These are phyloP conservation scores for Cordyceps pruinosa DNA, from an alignment of 2,329 filamentous ascomycete species.

Conservation along the genomic window DNA sequence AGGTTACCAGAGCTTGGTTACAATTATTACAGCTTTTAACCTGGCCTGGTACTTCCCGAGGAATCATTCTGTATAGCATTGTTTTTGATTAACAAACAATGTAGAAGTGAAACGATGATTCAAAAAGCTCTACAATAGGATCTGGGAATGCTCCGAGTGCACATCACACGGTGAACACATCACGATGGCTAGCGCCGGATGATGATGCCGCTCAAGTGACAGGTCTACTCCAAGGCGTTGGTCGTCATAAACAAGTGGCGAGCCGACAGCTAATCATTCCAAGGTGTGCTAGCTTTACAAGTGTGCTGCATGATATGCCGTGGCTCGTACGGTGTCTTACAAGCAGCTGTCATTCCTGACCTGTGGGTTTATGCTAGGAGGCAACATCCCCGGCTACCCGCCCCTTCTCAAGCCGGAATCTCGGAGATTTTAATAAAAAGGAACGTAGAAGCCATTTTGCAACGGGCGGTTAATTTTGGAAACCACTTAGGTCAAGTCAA, in stretches of 20 bases:
- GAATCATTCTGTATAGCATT: too few relatives aligned
- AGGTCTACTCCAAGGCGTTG: neutral
- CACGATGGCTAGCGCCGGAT: neutral
- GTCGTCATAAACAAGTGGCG: neutral
- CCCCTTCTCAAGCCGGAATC: neutral
- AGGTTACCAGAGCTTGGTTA: too few relatives aligned
- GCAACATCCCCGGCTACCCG: neutral
- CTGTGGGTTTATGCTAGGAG: neutral
- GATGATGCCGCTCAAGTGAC: neutral
- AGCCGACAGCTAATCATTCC: neutral
- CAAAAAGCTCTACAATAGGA: neutral
- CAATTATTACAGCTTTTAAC: too few relatives aligned
- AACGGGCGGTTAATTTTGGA: neutral
- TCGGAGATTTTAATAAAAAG: conserved; percentile 2
- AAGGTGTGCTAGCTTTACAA: neutral
- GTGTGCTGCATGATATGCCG: neutral
- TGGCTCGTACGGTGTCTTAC: conserved; percentile 3
- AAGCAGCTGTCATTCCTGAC: neutral
- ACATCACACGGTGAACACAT: neutral
- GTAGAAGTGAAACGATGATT: neutral
- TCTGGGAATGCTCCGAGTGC: neutral
- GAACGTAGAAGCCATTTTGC: neutral
- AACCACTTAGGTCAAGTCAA: neutral
- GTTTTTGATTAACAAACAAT: neutral
- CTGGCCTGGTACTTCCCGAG: too few relatives aligned